Percentiles rank a stretch among this genome's conserved stretches.
phyloP scores from a whole-genome alignment of 345 rosid genomes.

The Bruguiera parviflora region DNA sequence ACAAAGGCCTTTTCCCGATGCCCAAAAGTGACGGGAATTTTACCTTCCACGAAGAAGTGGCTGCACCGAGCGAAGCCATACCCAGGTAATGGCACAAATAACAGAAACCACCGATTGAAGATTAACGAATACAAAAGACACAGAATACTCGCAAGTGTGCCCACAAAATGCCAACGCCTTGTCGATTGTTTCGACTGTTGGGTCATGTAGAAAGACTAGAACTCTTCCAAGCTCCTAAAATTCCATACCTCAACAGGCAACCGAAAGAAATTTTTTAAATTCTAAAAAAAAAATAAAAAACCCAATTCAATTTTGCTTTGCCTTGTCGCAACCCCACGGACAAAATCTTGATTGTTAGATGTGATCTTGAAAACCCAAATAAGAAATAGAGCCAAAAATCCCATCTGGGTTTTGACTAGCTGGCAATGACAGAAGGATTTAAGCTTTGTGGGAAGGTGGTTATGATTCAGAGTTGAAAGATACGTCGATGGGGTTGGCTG shows the following conservation, averaged over 20 bases:
- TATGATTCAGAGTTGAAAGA: conserved; percentile 1
- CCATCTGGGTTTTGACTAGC: conserved; percentile 25
- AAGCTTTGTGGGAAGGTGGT: not conserved
- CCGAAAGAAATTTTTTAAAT: too few species aligned
- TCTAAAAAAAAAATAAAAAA: not conserved
- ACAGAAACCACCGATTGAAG: conserved; percentile 56
- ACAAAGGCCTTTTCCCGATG: conserved; percentile 86
- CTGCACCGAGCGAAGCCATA: conserved; percentile 93
- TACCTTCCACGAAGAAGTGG: conserved; percentile 93
- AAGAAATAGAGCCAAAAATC: not conserved
- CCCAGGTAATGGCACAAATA: conserved; percentile 64
- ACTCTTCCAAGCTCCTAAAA: conserved; percentile 91
- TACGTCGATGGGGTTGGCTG: conserved; percentile 23
- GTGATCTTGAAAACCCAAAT: not conserved
- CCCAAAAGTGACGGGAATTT: conserved; percentile 73
- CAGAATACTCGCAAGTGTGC: conserved; percentile 50
- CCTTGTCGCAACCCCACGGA: not conserved
- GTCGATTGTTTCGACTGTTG: conserved; percentile 90
- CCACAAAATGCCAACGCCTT: conserved; percentile 83
- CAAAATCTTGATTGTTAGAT: conserved; percentile 7
- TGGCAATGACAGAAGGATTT: not conserved
- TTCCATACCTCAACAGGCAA: conserved; percentile 50
- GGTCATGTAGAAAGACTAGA: conserved; percentile 81
- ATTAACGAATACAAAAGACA: conserved; percentile 47
- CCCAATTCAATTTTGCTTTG: conserved; percentile 8